Evolutionary conservation across 306 rosid species (phyloP), one percentile per base, ranked within the genome.

Genomic region (Benincasa hispida): DNA sequence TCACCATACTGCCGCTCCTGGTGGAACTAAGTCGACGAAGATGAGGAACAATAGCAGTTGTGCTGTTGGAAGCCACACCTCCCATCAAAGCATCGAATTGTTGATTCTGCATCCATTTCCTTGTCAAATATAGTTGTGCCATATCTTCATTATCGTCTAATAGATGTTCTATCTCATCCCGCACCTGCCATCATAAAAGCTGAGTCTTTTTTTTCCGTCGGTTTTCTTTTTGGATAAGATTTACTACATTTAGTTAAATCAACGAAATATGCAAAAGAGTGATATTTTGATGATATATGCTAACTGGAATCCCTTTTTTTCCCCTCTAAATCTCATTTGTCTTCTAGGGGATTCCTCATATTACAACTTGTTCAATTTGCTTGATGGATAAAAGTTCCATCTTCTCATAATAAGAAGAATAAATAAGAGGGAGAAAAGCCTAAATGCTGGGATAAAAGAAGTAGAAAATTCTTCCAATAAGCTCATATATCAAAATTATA

Each of bases 71-170:
- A 42, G 86, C 82, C 17, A 84, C 77, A 62, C 85, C 78, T 48
- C 89, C 95, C 78, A 83, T 78, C 45, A 86, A 79, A 80, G 88
- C 86, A 80, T 89, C 92, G 18, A 82, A 19, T 79, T 92, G 99
- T 82, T 92, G 99, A 78, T 80, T 90, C 79, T 79, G 99, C 56
- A 87, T 79, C 96, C 91, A 86, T 83, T 90, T 94, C 84, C 99
- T 89, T 18, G 98, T 94, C 87, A 94, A 84, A 86, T 94, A 89
- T 84, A 94, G 85, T 35, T 94, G 91, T 27, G 96, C 96, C 99
- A 94, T 92, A 83, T 94, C 97, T 78, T 94, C 97, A 57, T 90
- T 94, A 84, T 94, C 97, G 85, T 94, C 99, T 83, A 94, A 79
- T 42, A 94, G 83, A 82, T 94, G 99, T 75, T 94, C 99, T 35